These are phyloP conservation scores for Lathyrus tuberosus DNA, from an alignment of 306 rosid species.

Conservation along the genomic window DNA sequence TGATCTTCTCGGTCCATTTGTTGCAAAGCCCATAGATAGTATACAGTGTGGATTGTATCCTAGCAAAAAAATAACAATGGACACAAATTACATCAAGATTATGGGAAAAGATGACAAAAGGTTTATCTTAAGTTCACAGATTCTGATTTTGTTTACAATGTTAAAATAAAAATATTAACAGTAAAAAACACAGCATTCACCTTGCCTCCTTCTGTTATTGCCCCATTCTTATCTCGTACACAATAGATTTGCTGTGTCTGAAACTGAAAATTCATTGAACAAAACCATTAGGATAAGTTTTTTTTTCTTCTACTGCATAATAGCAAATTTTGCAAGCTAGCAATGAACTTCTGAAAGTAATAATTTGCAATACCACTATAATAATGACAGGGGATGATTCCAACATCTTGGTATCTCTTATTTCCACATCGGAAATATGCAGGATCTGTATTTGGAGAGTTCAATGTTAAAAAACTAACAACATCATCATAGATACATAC, in stretches of 20 bases:
- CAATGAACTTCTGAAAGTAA: conserved; percentile 18
- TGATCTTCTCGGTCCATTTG: conserved; percentile 75
- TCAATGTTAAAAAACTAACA: conserved; percentile 31
- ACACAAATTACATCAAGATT: conserved; percentile 10
- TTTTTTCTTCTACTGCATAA: conserved; percentile 9
- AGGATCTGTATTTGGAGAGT: conserved; percentile 63
- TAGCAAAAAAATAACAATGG: conserved; percentile 15
- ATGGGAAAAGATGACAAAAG: neutral
- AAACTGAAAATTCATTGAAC: conserved; percentile 57
- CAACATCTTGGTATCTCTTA: conserved; percentile 84
- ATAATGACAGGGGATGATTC: conserved; percentile 75
- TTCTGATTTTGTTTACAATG: conserved; percentile 6
- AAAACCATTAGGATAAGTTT: conserved; percentile 27
- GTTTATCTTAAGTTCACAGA: neutral
- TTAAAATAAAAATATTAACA: conserved; percentile 5
- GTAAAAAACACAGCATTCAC: conserved; percentile 45
- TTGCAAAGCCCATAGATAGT: conserved; percentile 83
- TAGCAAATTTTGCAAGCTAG: conserved; percentile 11
- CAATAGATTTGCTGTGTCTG: conserved; percentile 92
- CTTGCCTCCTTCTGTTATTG: conserved; percentile 89
- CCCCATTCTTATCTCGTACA: conserved; percentile 72
- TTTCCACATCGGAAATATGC: conserved; percentile 79
- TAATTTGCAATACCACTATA: conserved; percentile 53
- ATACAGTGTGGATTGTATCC: conserved; percentile 92
- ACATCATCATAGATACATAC: neutral